Base-by-base conservation (phyloP, 2,329 filamentous ascomycete species). In the Blastomyces silverae region DNA sequence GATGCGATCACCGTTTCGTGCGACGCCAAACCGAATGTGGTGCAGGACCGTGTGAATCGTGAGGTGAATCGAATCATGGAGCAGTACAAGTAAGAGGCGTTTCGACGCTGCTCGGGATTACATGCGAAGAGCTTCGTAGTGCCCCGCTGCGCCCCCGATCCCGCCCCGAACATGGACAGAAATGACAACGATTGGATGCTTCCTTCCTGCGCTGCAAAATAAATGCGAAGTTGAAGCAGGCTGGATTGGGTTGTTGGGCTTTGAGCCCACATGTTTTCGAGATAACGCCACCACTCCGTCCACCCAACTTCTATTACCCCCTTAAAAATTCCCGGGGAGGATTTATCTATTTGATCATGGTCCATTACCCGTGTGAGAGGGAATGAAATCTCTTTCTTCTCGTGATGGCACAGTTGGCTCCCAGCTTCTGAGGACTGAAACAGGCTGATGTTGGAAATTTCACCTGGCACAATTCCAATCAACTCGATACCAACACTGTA, bases 1-100 rank as follows among this genome's bases (percentile, higher is more conserved):
- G 90, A 94, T 76, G 88, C 90, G 67, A 82, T 92, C 67, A 85
- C 80, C 64, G 81, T 93, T 73, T 34, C 59, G 20, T 88, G 89
- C 64, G 85, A 80, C 57, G 77, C 79, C 68, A 83, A 82, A 67
- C 81, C 88, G 73, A 79, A 79, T 34, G 80, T 82, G 61, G 76
- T 76, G 64, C 66, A 71, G 44, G 73, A 61, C 34, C 65, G 65
- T 13, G 66, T 67, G 15, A 56, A 60, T 46, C 22, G 53, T 10
- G 65, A 60, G 3, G 66, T 69, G 28, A 53, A 58, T 15, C 52
- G 56, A 48, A 67, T 66, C 53, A 64, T 68, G 66, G 67, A 57
- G 10, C 66, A 67, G 48, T 64, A 68, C 53, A 37, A 61, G 17
- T 52, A 20, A 46, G 42, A 56, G n/a, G 15, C 3, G 20, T 11